Base-by-base conservation (phyloP, 805 yeast species). In the Lipomyces chichibuensis region DNA sequence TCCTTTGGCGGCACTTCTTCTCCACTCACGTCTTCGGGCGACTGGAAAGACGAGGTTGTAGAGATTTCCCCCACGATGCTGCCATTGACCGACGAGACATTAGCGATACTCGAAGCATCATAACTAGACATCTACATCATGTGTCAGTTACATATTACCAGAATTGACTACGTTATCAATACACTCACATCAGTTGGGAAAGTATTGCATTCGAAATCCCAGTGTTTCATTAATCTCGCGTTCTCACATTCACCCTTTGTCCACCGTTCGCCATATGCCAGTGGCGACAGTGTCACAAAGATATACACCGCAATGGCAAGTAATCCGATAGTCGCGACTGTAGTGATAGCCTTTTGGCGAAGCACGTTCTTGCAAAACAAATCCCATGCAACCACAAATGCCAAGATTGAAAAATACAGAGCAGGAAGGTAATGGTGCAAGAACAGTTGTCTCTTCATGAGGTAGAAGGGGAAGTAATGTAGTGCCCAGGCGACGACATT, bases 391-490 rank as follows among this genome's bases (percentile, higher is more conserved):
- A 89, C 93, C n/a, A 90, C 90, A 61, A 91, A 80, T 2, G 89
- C 91, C 70, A 91, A 82, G 63, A 91, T 82, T 58, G 92, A 95
- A 79, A 95, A 95, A 80, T 92, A 95, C 62, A 91, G 84, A 1
- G 98, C 91, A 65, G 97, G 98, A 72, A 95, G 80, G 78, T 94
- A 94, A 79, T 93, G 98, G 76, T 93, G 98, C 77, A 93, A 83
- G 81, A 94, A 93, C 77, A 91, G 89, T 80, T 93, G 98, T 81
- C 98, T 89, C 69, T 86, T 84, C 98, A 94, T 93, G 74, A 93
- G 82, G 80, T 85, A 93, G 83, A 92, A 93, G 69, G 97, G 97
- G 76, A 91, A 85, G 77, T 89, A 93, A 80, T 95, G 99, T 46
- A 92, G 84, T 23, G 86, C 83, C 95, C 97, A 95, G 13, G 94